Conservation (phyloP, 2,329 filamentous ascomycete genomes). For the Aschersonia sp. region DNA sequence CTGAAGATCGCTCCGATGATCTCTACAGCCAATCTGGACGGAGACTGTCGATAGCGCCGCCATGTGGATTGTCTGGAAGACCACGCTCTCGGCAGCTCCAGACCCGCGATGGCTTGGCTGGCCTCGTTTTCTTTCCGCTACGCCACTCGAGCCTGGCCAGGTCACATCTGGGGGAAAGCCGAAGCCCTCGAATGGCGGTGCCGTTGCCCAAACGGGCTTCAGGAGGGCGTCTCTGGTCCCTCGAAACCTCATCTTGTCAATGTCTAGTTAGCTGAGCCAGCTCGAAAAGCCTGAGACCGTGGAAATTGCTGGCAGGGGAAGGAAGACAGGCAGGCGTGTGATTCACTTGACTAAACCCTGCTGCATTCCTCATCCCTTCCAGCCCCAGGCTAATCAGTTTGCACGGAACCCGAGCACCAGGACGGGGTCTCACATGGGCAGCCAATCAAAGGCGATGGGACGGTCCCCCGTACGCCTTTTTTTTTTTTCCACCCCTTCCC, state of each 20-base stretch:
- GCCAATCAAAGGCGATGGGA: not conserved
- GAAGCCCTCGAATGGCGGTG: not conserved
- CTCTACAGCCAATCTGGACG: too few relatives aligned
- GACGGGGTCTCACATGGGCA: not conserved
- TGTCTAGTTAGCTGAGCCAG: not conserved
- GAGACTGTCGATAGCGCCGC: too few relatives aligned
- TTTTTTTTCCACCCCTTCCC: not conserved
- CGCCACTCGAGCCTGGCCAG: not conserved
- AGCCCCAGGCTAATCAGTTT: not conserved
- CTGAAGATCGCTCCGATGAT: too few relatives aligned
- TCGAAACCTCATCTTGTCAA: not conserved
- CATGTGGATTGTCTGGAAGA: not conserved
- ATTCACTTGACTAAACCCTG: slow-evolving; percentile 1
- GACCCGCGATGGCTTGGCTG: not conserved
- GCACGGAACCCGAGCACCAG: not conserved
- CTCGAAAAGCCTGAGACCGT: slow-evolving; percentile 4
- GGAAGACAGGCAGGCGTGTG: slow-evolving; percentile 1
- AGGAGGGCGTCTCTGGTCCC: not conserved
- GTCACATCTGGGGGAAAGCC: not conserved
- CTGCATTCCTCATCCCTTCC: slow-evolving; percentile 5
- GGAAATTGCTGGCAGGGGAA: slow-evolving; percentile 5
- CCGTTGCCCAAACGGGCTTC: not conserved
- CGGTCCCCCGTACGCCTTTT: not conserved
- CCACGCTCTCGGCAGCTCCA: not conserved
- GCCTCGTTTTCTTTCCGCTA: not conserved